These are phyloP conservation scores for Bruguiera hainesii DNA, from an alignment of 441 rosid species.

Conservation along the genomic window DNA sequence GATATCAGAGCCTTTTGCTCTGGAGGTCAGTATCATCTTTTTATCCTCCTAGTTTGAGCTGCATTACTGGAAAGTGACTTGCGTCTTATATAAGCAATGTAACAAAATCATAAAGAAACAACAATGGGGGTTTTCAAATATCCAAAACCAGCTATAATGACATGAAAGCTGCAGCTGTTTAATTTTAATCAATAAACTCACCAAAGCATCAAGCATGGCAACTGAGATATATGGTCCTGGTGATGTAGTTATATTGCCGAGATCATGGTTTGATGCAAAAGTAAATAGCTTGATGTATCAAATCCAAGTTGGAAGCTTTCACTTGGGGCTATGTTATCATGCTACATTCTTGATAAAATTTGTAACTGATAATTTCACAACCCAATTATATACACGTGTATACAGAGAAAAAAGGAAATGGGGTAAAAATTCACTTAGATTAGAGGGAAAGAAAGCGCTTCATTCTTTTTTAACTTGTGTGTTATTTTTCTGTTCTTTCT, in stretches of 20 bases:
- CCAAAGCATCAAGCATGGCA: conserved; percentile 39
- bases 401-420: not conserved
- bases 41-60: not conserved
- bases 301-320: not conserved
- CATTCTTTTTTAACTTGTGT: conserved; percentile 17
- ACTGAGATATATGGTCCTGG: conserved; percentile 6
- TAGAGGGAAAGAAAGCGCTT: conserved; percentile 4
- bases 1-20: not conserved
- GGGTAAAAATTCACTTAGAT: not conserved
- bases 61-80: not conserved
- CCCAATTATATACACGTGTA: not conserved
- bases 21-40: not conserved
- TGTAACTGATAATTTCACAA: not conserved
- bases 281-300: conserved; percentile 4
- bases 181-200: not conserved
- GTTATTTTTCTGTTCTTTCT: conserved; percentile 33
- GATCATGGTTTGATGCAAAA: conserved; percentile 2
- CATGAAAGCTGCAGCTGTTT: not conserved
- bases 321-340: conserved; percentile 3
- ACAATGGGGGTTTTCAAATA: not conserved
- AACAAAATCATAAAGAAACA: not conserved
- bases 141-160: not conserved
- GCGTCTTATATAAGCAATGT: not conserved
- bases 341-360: not conserved
- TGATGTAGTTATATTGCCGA: not conserved